Conservation (phyloP, 352 stramenopile genomes). For the Elongisporangium anandrum region DNA sequence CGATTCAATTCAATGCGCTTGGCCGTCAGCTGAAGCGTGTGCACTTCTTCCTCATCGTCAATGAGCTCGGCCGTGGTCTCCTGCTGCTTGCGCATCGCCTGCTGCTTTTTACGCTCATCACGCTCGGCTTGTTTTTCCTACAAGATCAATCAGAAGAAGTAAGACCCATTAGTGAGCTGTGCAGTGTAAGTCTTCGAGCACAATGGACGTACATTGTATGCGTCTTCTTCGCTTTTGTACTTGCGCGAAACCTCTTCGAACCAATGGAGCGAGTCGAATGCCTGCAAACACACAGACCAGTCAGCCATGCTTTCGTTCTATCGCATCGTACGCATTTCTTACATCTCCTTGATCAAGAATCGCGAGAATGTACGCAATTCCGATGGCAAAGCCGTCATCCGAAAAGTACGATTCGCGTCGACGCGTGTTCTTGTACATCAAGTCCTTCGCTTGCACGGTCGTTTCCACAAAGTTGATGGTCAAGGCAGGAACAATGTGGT, state of each 20-base stretch:
- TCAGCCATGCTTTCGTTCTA: no score
- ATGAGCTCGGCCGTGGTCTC: slow-evolving; percentile 82
- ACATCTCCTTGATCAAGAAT: slow-evolving; percentile 88
- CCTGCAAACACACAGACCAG: slow-evolving; percentile 25
- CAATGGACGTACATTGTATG: slow-evolving; percentile 46
- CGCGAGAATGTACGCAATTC: slow-evolving; percentile 91
- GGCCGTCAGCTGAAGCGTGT: slow-evolving; percentile 82
- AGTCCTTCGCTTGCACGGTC: slow-evolving; percentile 89
- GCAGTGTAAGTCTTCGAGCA: background rate
- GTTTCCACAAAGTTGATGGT: slow-evolving; percentile 90
- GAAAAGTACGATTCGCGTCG: slow-evolving; percentile 94
- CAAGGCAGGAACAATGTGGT: slow-evolving; percentile 83
- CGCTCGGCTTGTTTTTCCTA: slow-evolving; percentile 80
- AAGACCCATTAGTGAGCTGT: background rate
- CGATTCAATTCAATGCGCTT: slow-evolving; percentile 87
- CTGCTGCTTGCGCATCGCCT: slow-evolving; percentile 75
- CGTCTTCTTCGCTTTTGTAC: slow-evolving; percentile 78
- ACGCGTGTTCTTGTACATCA: slow-evolving; percentile 94
- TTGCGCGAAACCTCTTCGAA: slow-evolving; percentile 88
- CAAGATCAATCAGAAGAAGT: background rate
- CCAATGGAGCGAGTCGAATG: slow-evolving; percentile 89
- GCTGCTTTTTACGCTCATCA: slow-evolving; percentile 69
- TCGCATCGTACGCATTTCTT: background rate
- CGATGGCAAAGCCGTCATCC: slow-evolving; percentile 95
- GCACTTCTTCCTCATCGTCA: slow-evolving; percentile 83